phyloP scores from a whole-genome alignment of 208 protist species.

The Trypanosoma cruzi region DNA sequence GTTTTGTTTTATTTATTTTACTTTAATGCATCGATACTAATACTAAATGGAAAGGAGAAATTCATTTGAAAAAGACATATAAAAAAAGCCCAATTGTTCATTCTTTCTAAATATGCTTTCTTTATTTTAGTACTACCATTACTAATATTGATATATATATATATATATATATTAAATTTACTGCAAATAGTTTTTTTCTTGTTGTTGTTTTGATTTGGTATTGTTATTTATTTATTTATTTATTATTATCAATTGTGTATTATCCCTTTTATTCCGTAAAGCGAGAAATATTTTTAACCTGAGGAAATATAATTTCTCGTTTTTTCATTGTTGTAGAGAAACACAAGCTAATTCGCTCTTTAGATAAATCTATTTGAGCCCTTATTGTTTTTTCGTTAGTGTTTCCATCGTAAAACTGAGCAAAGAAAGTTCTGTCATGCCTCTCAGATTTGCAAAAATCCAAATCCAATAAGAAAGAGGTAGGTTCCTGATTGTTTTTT shows the following conservation, averaged over 20 bases:
- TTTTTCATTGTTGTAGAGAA: neutral
- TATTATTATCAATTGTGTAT: no score
- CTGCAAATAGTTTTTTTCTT: constrained; percentile 1
- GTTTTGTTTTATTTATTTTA: neutral
- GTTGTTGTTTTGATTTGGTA: no score
- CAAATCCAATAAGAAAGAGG: neutral
- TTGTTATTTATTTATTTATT: no score
- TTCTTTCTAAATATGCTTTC: no score
- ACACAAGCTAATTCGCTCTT: neutral
- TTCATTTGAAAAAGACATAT: no score
- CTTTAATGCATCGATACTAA: no score
- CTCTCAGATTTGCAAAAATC: neutral
- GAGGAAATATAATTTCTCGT: neutral
- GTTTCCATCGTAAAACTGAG: constrained; percentile 3
- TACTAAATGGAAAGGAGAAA: no score
- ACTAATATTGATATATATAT: constrained; percentile 21
- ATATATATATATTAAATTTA: constrained; percentile 14
- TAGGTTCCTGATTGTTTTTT: neutral
- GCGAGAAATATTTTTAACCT: constrained; percentile 6
- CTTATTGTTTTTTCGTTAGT: constrained; percentile 1
- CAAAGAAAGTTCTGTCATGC: neutral
- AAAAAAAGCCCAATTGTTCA: no score
- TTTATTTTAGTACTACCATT: neutral
- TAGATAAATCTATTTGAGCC: constrained; percentile 2
- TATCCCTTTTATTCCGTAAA: neutral